Evolutionary conservation across 2,329 filamentous ascomycete genomes (phyloP), one percentile per base, ranked within the genome.

Genomic region (Magnaporthiopsis rhizophila): DNA sequence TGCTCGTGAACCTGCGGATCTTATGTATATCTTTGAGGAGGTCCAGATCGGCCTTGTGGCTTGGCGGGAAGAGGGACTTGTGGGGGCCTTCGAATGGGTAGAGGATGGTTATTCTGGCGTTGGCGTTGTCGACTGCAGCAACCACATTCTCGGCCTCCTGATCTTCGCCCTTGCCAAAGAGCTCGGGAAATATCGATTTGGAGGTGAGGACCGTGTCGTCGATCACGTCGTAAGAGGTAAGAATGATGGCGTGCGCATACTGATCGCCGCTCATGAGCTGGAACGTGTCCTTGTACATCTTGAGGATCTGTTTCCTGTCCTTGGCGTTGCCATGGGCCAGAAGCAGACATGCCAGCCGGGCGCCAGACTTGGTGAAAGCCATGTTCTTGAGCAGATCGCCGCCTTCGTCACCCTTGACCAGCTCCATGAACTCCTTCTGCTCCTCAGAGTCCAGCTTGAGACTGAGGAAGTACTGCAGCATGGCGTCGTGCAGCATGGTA

Each of bases 401-500:
- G 65, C 90, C 89, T 72, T 97, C 91, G 69, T 99, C 94, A 57
- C 91, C 91, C 79, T 96, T 96, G 72, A 99, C 81, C 69, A 96
- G 83, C 75, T 98, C 93, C 65, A 96, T 79, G 72, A 97, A 97
- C 70, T 96, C 92, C 38, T 82, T 90, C 58, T 91, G 88, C 74
- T 98, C 94, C 65, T 91, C 87, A 59, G 88, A 91, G 3, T 89
- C 92, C 5, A 85, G 80, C 68, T 89, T 88, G 60, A 88, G 86
- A 71, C 90, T 94, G 63, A 92, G 79, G 77, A 94, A 97, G 77
- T 97, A 99, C 74, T 99, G 94, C 66, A 97, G 81, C 93, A 99
- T 97, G 62, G 95, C 95, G 72, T 98, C 95, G 76, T 99, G 96
- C 26, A 99, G 85, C 84, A 99, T 96, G 2, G 94, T 98, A 78